These are phyloP conservation scores for Komagataella mondaviorum DNA, from an alignment of 805 yeast species.

Conservation along the genomic window DNA sequence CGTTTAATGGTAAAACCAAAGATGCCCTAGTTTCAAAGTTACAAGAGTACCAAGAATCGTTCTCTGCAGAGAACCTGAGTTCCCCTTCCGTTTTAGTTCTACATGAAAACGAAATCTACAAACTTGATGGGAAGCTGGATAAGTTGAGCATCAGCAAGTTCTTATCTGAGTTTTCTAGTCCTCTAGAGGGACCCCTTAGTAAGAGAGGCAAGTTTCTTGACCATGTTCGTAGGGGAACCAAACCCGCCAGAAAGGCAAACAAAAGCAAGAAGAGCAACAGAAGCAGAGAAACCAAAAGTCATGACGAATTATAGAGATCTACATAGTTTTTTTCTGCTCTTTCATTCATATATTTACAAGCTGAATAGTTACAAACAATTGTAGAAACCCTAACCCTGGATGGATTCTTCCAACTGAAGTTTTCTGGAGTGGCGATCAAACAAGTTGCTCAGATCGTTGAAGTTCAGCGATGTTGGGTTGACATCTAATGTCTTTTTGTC, in stretches of 20 bases:
- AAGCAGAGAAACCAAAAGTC: background rate
- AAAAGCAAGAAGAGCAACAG: background rate
- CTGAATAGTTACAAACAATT: constrained; percentile 2
- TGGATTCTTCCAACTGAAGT: constrained; percentile 49
- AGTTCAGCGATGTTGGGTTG: constrained; percentile 44
- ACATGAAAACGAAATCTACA: constrained; percentile 10
- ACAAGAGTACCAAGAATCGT: constrained; percentile 10
- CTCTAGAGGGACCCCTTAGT: constrained; percentile 21
- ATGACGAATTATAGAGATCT: background rate
- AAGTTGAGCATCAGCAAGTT: constrained; percentile 19
- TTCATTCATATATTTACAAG: background rate
- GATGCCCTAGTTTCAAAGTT: background rate
- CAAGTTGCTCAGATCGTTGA: constrained; percentile 48
- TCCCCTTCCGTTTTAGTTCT: constrained; percentile 10
- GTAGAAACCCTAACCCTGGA: constrained; percentile 18
- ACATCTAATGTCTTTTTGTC: constrained; percentile 62
- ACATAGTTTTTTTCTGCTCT: background rate
- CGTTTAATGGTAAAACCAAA: constrained; percentile 11
- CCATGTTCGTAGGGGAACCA: background rate
- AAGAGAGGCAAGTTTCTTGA: constrained; percentile 6
- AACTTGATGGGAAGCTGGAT: constrained; percentile 13
- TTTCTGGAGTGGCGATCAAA: constrained; percentile 79
- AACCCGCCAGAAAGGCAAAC: background rate
- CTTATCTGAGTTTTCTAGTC: constrained; percentile 15
- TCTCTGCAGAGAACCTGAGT: constrained; percentile 7